phyloP scores from a whole-genome alignment of 306 rosid species.

The Leucaena leucocephala region DNA sequence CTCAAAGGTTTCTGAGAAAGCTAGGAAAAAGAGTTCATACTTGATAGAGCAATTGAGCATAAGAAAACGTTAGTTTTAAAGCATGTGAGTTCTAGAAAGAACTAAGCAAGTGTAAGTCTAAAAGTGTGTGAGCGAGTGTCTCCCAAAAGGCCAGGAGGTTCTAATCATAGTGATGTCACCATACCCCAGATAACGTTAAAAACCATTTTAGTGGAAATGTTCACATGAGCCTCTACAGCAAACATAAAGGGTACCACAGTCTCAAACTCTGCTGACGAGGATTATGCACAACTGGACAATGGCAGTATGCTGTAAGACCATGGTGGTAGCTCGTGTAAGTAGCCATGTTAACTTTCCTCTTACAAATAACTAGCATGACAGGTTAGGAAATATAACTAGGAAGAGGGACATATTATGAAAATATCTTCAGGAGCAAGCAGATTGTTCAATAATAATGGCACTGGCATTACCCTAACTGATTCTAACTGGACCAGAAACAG shows the following conservation, averaged over 20 bases:
- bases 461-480: conserved; percentile 22
- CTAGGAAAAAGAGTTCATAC: background rate
- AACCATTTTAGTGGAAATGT: background rate
- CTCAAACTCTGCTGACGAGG: conserved; percentile 25
- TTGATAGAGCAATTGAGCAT: background rate
- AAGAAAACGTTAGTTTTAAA: background rate
- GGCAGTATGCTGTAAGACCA: background rate
- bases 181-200: background rate
- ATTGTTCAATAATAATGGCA: conserved; percentile 14
- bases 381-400: conserved; percentile 1
- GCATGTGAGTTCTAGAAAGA: background rate
- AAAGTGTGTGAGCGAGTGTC: background rate
- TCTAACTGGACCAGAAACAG: conserved; percentile 21
- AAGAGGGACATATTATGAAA: conserved; percentile 13
- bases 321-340: background rate
- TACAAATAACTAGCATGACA: background rate
- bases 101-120: background rate
- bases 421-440: conserved; percentile 20
- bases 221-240: background rate
- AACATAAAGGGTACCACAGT: background rate
- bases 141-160: background rate
- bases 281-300: conserved; percentile 1
- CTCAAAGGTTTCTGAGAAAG: background rate
- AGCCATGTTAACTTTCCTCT: background rate
- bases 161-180: background rate